Evolutionary conservation across 75 land plant genomes (phyloP).

Genomic region (Cunninghamia lanceolata): DNA sequence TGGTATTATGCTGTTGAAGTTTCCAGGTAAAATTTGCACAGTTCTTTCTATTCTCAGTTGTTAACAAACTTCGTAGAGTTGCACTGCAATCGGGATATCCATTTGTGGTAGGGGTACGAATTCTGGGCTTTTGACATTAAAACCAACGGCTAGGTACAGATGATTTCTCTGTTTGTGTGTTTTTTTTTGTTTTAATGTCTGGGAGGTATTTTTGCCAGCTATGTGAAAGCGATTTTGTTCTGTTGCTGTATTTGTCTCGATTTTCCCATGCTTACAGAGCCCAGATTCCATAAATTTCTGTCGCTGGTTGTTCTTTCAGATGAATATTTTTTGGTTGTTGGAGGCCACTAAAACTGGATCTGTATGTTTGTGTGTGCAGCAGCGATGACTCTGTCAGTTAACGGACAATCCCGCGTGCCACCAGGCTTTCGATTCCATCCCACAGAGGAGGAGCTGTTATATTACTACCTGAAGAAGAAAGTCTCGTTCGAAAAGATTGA

Average conservation of each 20-base stretch:
- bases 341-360: background rate
- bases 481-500: slow-evolving; percentile 52
- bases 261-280: too few relatives aligned
- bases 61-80: background rate
- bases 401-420: slow-evolving; percentile 59
- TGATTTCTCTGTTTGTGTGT: background rate
- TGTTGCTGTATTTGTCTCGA: too few relatives aligned
- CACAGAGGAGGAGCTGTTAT: slow-evolving; percentile 59
- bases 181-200: background rate
- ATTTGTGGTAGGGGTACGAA: background rate
- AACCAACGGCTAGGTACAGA: background rate
- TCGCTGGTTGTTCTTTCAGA: too few relatives aligned
- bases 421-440: slow-evolving; percentile 73
- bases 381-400: slow-evolving; percentile 48
- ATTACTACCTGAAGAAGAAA: slow-evolving; percentile 61
- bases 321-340: too few relatives aligned
- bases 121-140: background rate
- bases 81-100: background rate
- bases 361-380: background rate
- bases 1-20: too few relatives aligned
- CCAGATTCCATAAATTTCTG: too few relatives aligned
- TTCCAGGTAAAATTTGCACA: too few relatives aligned
- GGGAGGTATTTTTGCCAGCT: background rate
- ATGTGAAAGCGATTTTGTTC: too few relatives aligned
- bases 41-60: too few relatives aligned